A percentile compares a stretch with the other conserved stretches of the same genome.
phyloP scores from a whole-genome alignment of 129 eudicot species.

The Pittosporum tobira region DNA sequence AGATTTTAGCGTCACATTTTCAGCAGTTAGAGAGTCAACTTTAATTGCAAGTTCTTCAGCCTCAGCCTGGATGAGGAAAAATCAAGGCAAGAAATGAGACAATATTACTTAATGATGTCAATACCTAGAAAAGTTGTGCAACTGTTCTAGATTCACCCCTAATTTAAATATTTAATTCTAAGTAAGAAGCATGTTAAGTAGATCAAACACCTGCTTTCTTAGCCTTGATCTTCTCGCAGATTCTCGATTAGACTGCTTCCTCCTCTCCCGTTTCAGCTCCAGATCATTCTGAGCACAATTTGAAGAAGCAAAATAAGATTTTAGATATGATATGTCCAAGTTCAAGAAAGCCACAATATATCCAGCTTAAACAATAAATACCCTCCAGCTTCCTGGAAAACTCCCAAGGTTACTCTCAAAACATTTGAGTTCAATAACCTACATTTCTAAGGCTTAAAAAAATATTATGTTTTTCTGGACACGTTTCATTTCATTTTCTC shows the following conservation, averaged over 20 bases:
- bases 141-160: not conserved
- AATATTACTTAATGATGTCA: not conserved
- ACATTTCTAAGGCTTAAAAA: too few relatives aligned
- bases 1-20: constrained; percentile 57
- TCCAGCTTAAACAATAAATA: too few relatives aligned
- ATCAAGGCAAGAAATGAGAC: not conserved
- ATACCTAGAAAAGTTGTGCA: too few relatives aligned
- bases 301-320: not conserved
- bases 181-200: not conserved
- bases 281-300: constrained; percentile 57
- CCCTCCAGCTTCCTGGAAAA: too few relatives aligned
- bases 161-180: not conserved
- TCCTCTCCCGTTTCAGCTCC: constrained; percentile 79
- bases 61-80: constrained; percentile 52
- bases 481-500: too few relatives aligned
- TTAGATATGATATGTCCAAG: constrained; percentile 11
- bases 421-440: too few relatives aligned
- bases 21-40: constrained; percentile 66
- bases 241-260: constrained; percentile 93
- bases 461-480: too few relatives aligned
- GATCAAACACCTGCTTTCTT: constrained; percentile 68
- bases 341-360: not conserved
- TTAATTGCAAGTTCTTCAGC: constrained; percentile 69
- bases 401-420: too few relatives aligned
- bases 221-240: constrained; percentile 95